Conservation (phyloP, 1,139 yeast species). For the Blastobotrys malaysiensis region DNA sequence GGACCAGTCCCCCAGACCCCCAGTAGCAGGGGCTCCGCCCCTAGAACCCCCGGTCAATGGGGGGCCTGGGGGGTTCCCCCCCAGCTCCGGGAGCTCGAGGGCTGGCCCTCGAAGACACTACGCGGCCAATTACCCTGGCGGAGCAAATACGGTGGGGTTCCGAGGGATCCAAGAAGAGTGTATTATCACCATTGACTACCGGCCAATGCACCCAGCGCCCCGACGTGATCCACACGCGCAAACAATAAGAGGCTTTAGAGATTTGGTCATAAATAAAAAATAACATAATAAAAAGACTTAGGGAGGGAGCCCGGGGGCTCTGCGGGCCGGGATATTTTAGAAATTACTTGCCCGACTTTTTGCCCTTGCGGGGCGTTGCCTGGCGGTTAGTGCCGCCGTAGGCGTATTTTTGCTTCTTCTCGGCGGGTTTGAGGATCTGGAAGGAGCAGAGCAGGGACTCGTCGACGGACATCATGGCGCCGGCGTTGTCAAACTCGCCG, state of each 20-base stretch:
- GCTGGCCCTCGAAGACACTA: too few relatives aligned
- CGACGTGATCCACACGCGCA: background rate
- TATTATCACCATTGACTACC: background rate
- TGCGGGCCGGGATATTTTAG: background rate
- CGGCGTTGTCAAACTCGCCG: slow-evolving; percentile 98
- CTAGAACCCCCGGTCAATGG: too few relatives aligned
- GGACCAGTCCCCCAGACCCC: too few relatives aligned
- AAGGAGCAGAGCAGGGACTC: slow-evolving; percentile 92
- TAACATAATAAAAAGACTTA: background rate
- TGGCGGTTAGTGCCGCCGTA: slow-evolving; percentile 25
- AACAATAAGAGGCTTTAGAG: background rate
- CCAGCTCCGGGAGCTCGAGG: too few relatives aligned
- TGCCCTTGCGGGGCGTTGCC: slow-evolving; percentile 59
- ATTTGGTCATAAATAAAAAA: background rate
- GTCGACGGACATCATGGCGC: slow-evolving; percentile 99
- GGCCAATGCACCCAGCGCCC: too few relatives aligned
- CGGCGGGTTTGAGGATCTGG: slow-evolving; percentile 97
- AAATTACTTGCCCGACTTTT: slow-evolving; percentile 32
- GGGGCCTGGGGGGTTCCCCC: too few relatives aligned
- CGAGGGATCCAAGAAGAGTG: too few relatives aligned
- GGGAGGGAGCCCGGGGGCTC: too few relatives aligned
- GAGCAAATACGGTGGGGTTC: too few relatives aligned
- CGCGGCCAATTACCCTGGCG: too few relatives aligned
- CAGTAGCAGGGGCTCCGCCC: too few relatives aligned
- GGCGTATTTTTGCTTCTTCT: slow-evolving; percentile 73